Base-by-base conservation (phyloP, 805 yeast genomes). In the Hanseniaspora mollemarum region DNA sequence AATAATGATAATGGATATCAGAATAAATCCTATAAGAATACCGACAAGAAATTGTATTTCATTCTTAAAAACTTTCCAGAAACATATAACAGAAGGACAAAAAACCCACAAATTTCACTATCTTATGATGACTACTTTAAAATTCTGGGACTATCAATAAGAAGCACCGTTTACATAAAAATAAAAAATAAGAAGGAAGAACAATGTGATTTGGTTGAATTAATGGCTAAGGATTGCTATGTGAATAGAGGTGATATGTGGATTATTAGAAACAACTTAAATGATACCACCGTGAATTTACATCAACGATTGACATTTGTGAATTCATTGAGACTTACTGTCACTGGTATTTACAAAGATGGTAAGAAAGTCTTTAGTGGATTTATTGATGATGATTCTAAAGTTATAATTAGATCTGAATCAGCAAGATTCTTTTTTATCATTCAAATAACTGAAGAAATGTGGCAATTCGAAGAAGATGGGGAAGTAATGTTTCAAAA, bases 381-480 rank as follows among this genome's bases (percentile, higher is more conserved):
- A 0, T 86, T 78, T 59, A 71, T 90, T 43, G 84, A 88, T 1
- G 71, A 71, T 18, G 70, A 77, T 25, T 88, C 98, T 3, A 82
- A 81, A 56, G 68, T 92, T 26, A 85, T 87, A 0, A 90, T 84
- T 62, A 73, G 99, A 43, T 87, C 96, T 1, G 96, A 90, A 59
- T 81, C 95, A 37, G 94, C 96, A 1, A 77, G 83, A 52, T 68
- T 90, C 52, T 76, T 86, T 15, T 83, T 88, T 45, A 71, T 92
- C 55, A 79, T 92, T 46, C 98, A 92, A 62, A 78, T 88, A 54
- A 84, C 96, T 1, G 75, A 83, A 36, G 99, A 92, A 60, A 92
- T 92, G 96, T 92, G 96, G 94, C 87, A 87, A 63, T 92, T 92
- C 64, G 97, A 92, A 65, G 96, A 88, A 60, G 83, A 83, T 56